phyloP scores from a whole-genome alignment of 306 rosid genomes.

The cucumber (Cucumis sativus) region DNA sequence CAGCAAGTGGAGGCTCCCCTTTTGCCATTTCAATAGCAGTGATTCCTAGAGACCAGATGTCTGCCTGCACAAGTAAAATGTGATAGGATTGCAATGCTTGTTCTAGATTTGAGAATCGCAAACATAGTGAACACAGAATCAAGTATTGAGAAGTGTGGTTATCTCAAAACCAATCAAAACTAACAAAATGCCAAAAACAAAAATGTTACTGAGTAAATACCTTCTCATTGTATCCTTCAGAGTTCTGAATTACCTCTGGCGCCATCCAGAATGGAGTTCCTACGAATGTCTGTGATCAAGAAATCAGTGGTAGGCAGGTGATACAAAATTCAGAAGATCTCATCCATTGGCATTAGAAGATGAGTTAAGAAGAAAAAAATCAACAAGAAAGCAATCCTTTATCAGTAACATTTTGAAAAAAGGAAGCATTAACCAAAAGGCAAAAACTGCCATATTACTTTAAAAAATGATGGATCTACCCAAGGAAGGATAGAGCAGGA shows the following conservation, averaged over 20 bases:
- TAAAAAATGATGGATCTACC: not conserved
- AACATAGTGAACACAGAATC: constrained; percentile 2
- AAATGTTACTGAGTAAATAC: constrained; percentile 20
- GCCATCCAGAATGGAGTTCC: constrained; percentile 99
- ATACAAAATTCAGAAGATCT: not conserved
- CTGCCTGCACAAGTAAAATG: constrained; percentile 64
- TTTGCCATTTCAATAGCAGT: constrained; percentile 99
- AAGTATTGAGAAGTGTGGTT: not conserved
- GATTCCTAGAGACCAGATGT: constrained; percentile 97
- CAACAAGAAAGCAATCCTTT: not conserved
- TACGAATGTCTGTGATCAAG: constrained; percentile 83
- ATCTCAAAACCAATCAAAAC: not conserved
- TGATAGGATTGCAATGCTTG: constrained; percentile 12
- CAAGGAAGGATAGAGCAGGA: not conserved
- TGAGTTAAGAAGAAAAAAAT: not conserved
- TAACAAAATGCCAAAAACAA: not conserved
- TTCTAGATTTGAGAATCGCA: constrained; percentile 6
- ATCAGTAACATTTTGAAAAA: not conserved
- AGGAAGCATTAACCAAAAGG: not conserved
- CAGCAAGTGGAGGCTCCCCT: constrained; percentile 99
- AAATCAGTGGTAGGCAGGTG: constrained; percentile 33
- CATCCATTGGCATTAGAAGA: not conserved
- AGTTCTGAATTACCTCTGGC: constrained; percentile 95
- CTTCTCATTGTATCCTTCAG: constrained; percentile 97
- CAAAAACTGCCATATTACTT: not conserved